These are phyloP conservation scores for Adansonia rubrostipa DNA, from an alignment of 441 rosid genomes.

Conservation along the genomic window DNA sequence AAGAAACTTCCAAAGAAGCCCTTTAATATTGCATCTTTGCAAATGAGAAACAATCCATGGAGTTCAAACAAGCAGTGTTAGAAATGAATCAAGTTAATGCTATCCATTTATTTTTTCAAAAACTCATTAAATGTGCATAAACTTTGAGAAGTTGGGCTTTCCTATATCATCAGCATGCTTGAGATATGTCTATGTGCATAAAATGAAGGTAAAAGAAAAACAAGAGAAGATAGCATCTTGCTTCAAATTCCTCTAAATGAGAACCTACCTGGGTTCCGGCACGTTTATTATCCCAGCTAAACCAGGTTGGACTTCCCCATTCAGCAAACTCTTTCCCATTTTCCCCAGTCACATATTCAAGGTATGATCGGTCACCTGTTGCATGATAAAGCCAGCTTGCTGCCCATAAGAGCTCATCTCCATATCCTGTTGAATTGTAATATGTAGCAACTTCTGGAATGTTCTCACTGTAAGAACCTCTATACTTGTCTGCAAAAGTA, in stretches of 20 bases:
- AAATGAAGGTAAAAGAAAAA: neutral
- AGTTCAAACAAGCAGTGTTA: neutral
- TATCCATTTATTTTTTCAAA: neutral
- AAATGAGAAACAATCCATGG: neutral
- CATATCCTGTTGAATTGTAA: conserved; percentile 86
- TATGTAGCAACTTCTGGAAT: conserved; percentile 64
- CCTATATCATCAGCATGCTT: neutral
- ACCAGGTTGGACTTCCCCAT: conserved; percentile 87
- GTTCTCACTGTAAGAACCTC: conserved; percentile 67
- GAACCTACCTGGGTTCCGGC: conserved; percentile 83
- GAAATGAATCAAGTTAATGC: neutral
- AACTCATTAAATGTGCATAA: neutral
- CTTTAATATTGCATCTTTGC: neutral
- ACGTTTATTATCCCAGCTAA: conserved; percentile 96
- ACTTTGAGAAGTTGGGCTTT: neutral
- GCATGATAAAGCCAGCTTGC: conserved; percentile 96
- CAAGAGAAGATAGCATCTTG: neutral
- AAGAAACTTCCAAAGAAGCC: neutral
- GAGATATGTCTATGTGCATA: neutral
- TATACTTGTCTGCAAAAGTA: conserved; percentile 65
- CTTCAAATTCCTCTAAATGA: neutral
- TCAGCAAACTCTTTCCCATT: conserved; percentile 68
- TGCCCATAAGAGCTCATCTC: conserved; percentile 91
- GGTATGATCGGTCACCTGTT: conserved; percentile 68
- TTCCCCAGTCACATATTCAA: conserved; percentile 60